phyloP scores from a whole-genome alignment of 352 stramenopile species.

The Pythium brassicae region DNA sequence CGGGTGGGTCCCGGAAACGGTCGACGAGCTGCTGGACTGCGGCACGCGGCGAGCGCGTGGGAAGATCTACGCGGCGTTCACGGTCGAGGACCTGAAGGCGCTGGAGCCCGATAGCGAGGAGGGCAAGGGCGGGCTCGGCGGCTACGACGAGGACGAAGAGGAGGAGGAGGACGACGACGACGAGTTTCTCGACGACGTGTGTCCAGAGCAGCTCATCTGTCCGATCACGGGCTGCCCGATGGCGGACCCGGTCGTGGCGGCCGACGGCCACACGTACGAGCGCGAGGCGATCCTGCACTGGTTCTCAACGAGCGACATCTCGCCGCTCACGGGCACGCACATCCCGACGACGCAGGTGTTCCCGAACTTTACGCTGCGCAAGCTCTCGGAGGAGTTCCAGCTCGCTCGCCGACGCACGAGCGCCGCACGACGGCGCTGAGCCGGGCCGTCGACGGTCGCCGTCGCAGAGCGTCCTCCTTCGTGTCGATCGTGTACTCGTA shows the following conservation, averaged over 20 bases:
- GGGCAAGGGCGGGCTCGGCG: conserved; percentile 21
- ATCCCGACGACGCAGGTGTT: conserved; percentile 76
- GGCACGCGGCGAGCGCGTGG: conserved; percentile 36
- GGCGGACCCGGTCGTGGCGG: conserved; percentile 94
- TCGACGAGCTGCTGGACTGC: conserved; percentile 39
- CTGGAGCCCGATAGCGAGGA: conserved; percentile 28
- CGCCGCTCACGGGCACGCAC: conserved; percentile 69
- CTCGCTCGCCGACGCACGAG: conserved; percentile 10
- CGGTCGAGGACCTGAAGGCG: conserved; percentile 23
- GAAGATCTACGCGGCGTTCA: conserved; percentile 52
- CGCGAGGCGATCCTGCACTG: conserved; percentile 91
- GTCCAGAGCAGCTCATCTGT: conserved; percentile 75
- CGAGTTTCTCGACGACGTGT: conserved; percentile 20
- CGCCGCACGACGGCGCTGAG: conserved; percentile 12
- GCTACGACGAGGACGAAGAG: conserved; percentile 8
- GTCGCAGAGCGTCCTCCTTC: too few relatives aligned
- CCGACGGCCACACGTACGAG: conserved; percentile 98
- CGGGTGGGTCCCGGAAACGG: conserved; percentile 16
- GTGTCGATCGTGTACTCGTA: too few relatives aligned
- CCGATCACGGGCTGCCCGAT: conserved; percentile 95
- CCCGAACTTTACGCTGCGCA: conserved; percentile 67
- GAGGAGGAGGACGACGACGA: conserved; percentile 24
- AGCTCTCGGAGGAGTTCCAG: conserved; percentile 61
- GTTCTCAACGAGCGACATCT: conserved; percentile 85
- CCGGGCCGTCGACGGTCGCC: too few relatives aligned